Percentiles rank a stretch among this genome's conserved stretches.
phyloP scores from a whole-genome alignment of 2,329 filamentous ascomycete genomes.

The Trichoderma polysporum region DNA sequence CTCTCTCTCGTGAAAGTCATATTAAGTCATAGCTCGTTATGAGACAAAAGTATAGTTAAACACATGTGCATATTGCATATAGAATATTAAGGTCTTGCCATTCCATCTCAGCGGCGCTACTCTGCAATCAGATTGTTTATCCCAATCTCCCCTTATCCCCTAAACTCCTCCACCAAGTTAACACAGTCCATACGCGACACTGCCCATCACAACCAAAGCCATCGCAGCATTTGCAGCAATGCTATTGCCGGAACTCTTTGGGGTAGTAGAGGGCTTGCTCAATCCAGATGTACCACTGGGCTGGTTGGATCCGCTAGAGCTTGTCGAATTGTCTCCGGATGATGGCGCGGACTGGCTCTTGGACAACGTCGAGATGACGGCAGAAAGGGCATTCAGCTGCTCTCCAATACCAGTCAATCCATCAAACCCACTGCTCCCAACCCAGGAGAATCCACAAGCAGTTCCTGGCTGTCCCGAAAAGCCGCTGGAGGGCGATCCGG shows the following conservation, averaged over 20 bases:
- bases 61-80: neutral
- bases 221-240: neutral
- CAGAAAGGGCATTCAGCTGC: constrained; percentile 58
- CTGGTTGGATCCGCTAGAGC: neutral
- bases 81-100: neutral
- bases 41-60: neutral
- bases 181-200: neutral
- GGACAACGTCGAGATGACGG: constrained; percentile 42
- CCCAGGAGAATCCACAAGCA: constrained; percentile 57
- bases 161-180: neutral
- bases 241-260: neutral
- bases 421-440: constrained; percentile 46
- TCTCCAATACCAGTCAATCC: constrained; percentile 56
- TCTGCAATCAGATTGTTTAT: neutral
- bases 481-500: constrained; percentile 40
- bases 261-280: neutral
- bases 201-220: neutral
- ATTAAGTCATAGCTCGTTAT: neutral
- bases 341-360: neutral
- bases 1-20: neutral
- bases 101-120: neutral
- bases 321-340: neutral
- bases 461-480: constrained; percentile 47
- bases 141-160: neutral
- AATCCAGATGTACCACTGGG: neutral